Percentiles rank a stretch among this genome's conserved stretches.
These are phyloP conservation scores for Gautieria morchelliformis DNA, from an alignment of 768 basidiomycete species.

Conservation along the genomic window DNA sequence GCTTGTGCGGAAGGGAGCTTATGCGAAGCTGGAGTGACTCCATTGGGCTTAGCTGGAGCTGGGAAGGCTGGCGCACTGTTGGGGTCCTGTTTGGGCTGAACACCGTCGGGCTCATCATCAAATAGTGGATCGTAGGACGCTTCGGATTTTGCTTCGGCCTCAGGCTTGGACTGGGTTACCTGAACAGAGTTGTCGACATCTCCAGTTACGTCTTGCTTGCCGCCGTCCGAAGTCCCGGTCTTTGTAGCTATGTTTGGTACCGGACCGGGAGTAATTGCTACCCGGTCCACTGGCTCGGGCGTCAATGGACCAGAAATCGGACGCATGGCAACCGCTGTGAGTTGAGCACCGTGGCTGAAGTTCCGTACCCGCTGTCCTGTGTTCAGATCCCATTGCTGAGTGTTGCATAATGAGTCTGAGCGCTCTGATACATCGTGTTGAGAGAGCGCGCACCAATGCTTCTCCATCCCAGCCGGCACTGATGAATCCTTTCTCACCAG, in stretches of 20 bases:
- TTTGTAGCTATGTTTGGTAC: neutral
- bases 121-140: slow-evolving; percentile 84
- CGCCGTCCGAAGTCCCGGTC: neutral
- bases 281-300: slow-evolving; percentile 18
- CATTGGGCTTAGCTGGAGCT: neutral
- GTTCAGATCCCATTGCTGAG: slow-evolving; percentile 96
- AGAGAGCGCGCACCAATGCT: slow-evolving; percentile 50
- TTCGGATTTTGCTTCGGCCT: slow-evolving; percentile 58
- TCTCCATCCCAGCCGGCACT: slow-evolving; percentile 95
- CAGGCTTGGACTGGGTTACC: neutral
- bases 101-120: slow-evolving; percentile 63
- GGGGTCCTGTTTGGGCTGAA: slow-evolving; percentile 8
- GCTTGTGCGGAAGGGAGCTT: slow-evolving; percentile 7
- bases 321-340: slow-evolving; percentile 70
- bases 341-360: slow-evolving; percentile 80
- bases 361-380: slow-evolving; percentile 70
- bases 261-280: slow-evolving; percentile 21
- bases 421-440: neutral
- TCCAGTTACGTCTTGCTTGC: neutral
- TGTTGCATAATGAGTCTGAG: neutral
- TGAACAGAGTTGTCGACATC: slow-evolving; percentile 7
- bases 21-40: neutral
- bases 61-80: neutral
- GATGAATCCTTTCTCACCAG: slow-evolving; percentile 77
- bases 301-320: slow-evolving; percentile 31